phyloP scores from a whole-genome alignment of 306 rosid genomes.

The Citrullus amarus region DNA sequence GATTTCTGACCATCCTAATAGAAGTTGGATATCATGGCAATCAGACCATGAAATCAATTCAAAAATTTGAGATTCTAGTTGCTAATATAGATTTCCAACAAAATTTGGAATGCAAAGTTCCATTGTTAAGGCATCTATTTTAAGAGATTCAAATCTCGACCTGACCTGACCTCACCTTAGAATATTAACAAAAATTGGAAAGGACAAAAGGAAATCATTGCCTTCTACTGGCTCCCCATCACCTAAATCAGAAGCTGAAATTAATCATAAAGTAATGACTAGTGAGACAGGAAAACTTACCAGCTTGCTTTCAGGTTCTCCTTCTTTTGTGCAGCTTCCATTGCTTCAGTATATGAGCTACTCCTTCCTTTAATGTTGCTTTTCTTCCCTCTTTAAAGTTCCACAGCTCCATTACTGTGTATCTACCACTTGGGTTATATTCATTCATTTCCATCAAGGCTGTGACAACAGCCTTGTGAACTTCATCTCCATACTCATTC shows the following conservation, averaged over 20 bases:
- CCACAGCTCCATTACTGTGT: constrained; percentile 47
- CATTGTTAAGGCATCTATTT: background rate
- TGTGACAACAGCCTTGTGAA: constrained; percentile 26
- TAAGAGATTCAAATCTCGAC: background rate
- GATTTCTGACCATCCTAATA: background rate
- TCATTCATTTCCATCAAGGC: constrained; percentile 60
- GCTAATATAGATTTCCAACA: background rate
- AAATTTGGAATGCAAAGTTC: background rate
- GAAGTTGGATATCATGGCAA: background rate
- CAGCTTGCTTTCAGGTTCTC: constrained; percentile 16
- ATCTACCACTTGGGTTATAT: constrained; percentile 81
- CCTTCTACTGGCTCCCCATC: background rate
- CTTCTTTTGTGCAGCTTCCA: constrained; percentile 31
- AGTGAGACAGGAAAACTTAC: background rate
- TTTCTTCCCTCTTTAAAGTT: constrained; percentile 43
- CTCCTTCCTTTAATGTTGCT: constrained; percentile 55
- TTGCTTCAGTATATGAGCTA: constrained; percentile 20
- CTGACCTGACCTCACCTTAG: too few species aligned
- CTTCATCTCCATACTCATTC: constrained; percentile 46
- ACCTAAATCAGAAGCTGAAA: background rate
- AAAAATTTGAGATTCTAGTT: background rate
- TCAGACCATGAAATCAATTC: background rate
- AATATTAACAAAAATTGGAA: background rate
- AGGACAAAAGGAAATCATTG: background rate
- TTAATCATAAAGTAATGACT: background rate